Conservation (phyloP, 192 early-diverging fungal species). For the Entomortierella beljakovae region DNA sequence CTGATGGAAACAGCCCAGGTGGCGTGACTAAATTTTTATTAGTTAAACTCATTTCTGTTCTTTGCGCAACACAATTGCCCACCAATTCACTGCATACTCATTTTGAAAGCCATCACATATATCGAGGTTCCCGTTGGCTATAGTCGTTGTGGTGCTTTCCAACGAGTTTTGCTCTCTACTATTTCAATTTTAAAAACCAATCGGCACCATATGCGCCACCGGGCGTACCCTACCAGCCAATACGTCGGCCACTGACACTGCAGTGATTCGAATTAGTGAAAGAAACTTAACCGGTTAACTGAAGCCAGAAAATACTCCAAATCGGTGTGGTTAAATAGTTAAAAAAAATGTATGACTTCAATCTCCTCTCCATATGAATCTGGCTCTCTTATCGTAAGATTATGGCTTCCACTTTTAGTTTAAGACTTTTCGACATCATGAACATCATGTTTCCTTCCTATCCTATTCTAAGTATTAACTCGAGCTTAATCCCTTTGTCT, state of each 20-base stretch:
- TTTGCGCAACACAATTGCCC: too few species aligned
- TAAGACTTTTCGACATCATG: not conserved
- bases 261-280: not conserved
- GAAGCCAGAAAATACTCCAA: too few species aligned
- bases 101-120: too few species aligned
- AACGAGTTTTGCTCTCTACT: not conserved
- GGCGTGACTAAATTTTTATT: too few species aligned
- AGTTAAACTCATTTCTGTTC: too few species aligned
- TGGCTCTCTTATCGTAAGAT: conserved; percentile 9
- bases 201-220: not conserved
- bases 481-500: conserved; percentile 9
- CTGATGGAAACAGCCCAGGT: too few species aligned
- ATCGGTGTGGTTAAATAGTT: not conserved
- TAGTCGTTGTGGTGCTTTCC: not conserved
- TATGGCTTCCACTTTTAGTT: not conserved
- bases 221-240: not conserved
- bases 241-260: not conserved
- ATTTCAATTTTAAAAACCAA: not conserved
- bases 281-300: too few species aligned
- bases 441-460: not conserved
- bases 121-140: too few species aligned
- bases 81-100: too few species aligned
- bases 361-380: conserved; percentile 1
- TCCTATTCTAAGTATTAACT: conserved; percentile 20
- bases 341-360: too few species aligned